phyloP scores from a whole-genome alignment of 208 protist species.

The Naegleria gruberi region DNA sequence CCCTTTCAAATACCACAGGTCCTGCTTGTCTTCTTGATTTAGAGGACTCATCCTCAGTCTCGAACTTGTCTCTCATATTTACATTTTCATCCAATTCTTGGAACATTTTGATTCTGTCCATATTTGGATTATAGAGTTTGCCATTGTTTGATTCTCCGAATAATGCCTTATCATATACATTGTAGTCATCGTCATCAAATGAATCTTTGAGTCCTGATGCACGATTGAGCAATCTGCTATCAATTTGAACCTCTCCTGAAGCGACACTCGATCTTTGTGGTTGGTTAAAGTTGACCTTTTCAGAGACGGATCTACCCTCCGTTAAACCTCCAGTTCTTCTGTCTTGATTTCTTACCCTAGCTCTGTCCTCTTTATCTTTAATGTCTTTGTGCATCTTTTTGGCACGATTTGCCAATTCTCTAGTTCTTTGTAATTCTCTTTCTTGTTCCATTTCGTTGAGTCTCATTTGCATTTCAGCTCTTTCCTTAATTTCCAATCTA shows the following conservation, averaged over 20 bases:
- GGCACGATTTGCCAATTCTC: slow-evolving; percentile 35
- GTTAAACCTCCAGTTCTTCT: slow-evolving; percentile 25
- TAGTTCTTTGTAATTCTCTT: slow-evolving; percentile 53
- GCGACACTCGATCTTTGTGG: not conserved
- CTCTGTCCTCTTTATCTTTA: slow-evolving; percentile 36
- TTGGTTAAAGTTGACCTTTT: slow-evolving; percentile 69
- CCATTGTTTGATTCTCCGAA: slow-evolving; percentile 35
- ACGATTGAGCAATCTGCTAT: slow-evolving; percentile 74
- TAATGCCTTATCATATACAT: slow-evolving; percentile 66
- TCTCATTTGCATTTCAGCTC: slow-evolving; percentile 44
- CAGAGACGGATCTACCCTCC: slow-evolving; percentile 65
- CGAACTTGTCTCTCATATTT: not conserved
- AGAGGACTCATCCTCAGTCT: not conserved
- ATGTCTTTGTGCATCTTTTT: slow-evolving; percentile 16
- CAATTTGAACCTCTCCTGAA: slow-evolving; percentile 53
- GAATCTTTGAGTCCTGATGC: slow-evolving; percentile 37
- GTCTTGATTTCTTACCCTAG: slow-evolving; percentile 44
- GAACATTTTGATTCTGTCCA: not conserved
- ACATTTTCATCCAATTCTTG: not conserved
- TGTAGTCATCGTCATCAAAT: slow-evolving; percentile 63
- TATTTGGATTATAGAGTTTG: not conserved
- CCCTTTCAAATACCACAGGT: slow-evolving; percentile 3
- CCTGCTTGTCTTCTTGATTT: not conserved
- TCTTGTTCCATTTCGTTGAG: slow-evolving; percentile 47
- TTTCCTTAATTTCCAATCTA: slow-evolving; percentile 55